Percentiles rank a stretch among this genome's conserved stretches.
These are phyloP conservation scores for Aspergillus sergii DNA, from an alignment of 2,329 filamentous ascomycete species.

Conservation along the genomic window DNA sequence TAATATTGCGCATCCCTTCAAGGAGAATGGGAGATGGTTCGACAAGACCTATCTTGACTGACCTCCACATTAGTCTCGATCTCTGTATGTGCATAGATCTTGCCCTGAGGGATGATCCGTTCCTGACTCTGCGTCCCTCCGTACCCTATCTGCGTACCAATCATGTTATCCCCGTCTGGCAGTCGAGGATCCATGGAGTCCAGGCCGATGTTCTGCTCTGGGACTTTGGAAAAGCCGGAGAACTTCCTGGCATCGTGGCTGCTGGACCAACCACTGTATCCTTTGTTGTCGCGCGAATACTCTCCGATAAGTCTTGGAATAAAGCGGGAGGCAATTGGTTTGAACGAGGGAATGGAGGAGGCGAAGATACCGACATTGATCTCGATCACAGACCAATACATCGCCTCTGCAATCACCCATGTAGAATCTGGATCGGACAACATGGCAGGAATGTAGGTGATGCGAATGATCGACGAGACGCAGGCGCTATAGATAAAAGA, in stretches of 20 bases:
- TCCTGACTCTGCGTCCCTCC: conserved; percentile 30
- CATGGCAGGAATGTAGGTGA: conserved; percentile 50
- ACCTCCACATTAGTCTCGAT: conserved; percentile 36
- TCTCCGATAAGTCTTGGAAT: conserved; percentile 45
- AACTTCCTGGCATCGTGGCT: conserved; percentile 20
- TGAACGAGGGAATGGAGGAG: conserved; percentile 46
- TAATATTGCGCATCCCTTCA: not conserved
- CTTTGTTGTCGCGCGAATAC: conserved; percentile 29
- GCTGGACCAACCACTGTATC: conserved; percentile 28
- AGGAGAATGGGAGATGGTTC: not conserved
- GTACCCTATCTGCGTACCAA: conserved; percentile 27
- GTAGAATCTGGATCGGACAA: conserved; percentile 40
- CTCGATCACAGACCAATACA: conserved; percentile 51
- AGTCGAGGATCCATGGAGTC: conserved; percentile 14
- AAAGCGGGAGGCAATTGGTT: conserved; percentile 44
- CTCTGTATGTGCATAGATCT: conserved; percentile 34
- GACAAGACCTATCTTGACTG: conserved; percentile 6
- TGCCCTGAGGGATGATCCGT: conserved; percentile 33
- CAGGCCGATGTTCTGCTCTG: conserved; percentile 22
- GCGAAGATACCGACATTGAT: conserved; percentile 48
- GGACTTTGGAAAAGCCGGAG: conserved; percentile 31
- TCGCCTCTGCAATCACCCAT: conserved; percentile 43
- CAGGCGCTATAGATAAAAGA: conserved; percentile 39
- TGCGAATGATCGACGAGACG: conserved; percentile 51
- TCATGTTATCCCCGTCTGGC: conserved; percentile 17